Conservation (phyloP, 345 rosid genomes). For the Xanthoceras sorbifolium region DNA sequence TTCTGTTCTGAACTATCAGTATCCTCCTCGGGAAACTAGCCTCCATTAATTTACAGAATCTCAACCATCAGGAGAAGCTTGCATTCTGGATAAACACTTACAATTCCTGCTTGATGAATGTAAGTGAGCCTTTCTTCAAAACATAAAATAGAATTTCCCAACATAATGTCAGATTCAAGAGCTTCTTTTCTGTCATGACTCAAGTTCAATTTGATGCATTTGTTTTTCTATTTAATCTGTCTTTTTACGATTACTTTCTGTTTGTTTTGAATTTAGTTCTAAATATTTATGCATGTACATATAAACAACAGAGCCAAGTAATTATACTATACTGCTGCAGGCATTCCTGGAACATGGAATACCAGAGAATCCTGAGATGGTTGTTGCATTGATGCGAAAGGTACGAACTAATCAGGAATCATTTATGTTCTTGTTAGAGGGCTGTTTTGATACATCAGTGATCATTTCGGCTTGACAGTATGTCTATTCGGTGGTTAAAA, state of each 20-base stretch:
- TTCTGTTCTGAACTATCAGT: constrained; percentile 42
- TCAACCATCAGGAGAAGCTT: constrained; percentile 82
- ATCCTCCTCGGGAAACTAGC: constrained; percentile 60
- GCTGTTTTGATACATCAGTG: neutral
- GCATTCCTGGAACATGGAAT: constrained; percentile 77
- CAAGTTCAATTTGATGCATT: neutral
- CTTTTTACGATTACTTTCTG: neutral
- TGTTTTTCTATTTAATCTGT: neutral
- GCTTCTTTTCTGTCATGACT: neutral
- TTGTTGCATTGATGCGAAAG: constrained; percentile 67
- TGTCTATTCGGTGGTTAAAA: neutral
- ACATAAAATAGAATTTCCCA: neutral
- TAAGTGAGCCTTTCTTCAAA: constrained; percentile 30
- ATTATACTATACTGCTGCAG: constrained; percentile 37
- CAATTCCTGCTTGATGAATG: constrained; percentile 94
- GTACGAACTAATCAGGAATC: constrained; percentile 30
- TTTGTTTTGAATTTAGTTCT: too few relatives aligned
- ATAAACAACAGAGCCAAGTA: constrained; percentile 8
- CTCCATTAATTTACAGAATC: constrained; percentile 52
- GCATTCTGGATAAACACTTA: constrained; percentile 94
- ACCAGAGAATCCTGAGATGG: constrained; percentile 62
- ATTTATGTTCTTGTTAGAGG: constrained; percentile 2
- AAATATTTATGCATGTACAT: neutral
- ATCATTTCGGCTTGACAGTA: neutral
- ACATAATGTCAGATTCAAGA: neutral